Base-by-base conservation (phyloP, 495 filamentous ascomycete genomes). In the Penicillium coffeae region DNA sequence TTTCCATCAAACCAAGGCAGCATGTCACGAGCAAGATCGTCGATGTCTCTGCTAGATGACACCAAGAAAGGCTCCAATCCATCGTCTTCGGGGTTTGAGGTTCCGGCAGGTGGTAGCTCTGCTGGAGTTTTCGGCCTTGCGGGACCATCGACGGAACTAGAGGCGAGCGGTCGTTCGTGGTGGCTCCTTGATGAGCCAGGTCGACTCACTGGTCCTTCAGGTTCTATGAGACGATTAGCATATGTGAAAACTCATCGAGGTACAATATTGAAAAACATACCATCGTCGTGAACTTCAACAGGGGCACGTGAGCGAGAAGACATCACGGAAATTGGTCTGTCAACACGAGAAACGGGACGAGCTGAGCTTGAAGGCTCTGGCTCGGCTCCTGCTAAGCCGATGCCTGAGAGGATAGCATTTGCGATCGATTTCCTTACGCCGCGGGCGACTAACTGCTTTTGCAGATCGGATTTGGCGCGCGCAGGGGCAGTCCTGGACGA, bases 351-450 rank as follows among this genome's bases (percentile, higher is more conserved):
- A 21, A 72, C 68, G 15, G 78, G 68, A 0, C 68, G 65, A 19
- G 57, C 48, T 35, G 55, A 53, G 25, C 54, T 47, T 54, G 25
- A 4, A 10, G 25, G 4, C 21, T 66, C 60, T 8, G 62, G 52
- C 14, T 68, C 63, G 13, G 40, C 52, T 7, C 56, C 40, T 2
- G 52, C 53, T 21, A 87, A 73, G 14, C 76, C 82, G 38, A 96
- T 78, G 45, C 87, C 84, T 30, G 84, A 76, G 14, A 88, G 71
- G 44, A 97, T 90, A 38, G 85, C 83, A 19, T 80, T 77, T 37
- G 86, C 85, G 59, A 96, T 96, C 7, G 88, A 84, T 54, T 87
- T 87, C 38, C 92, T 77, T 25, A 97, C 89, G 54, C 87, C 85
- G 57, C 85, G 83, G 47, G 78, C 80, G 59, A 82, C 81, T 43